Conservation (phyloP, 345 rosid genomes). For the Limnanthes douglasii region DNA sequence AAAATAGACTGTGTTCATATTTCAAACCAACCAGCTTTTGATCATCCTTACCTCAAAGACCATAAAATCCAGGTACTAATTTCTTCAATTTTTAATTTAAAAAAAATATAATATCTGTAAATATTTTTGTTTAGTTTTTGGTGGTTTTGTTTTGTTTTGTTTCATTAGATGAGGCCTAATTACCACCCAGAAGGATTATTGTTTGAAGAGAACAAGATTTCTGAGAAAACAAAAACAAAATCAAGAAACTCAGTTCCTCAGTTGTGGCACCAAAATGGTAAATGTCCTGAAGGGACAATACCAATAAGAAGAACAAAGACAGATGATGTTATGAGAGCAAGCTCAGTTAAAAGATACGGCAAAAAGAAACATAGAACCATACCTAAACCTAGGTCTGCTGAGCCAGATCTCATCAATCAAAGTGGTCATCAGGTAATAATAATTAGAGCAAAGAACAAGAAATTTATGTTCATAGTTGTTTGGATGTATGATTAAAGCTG, state of each 20-base stretch:
- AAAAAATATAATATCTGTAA: neutral
- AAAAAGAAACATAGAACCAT: conserved; percentile 69
- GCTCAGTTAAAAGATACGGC: conserved; percentile 89
- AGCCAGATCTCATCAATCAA: conserved; percentile 64
- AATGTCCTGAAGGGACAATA: conserved; percentile 62
- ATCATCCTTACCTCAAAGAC: conserved; percentile 89
- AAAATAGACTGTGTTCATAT: conserved; percentile 76
- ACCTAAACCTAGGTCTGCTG: conserved; percentile 83
- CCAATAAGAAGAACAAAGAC: conserved; percentile 81
- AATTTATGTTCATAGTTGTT: too few relatives aligned
- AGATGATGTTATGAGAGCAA: conserved; percentile 87
- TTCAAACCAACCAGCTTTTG: conserved; percentile 88
- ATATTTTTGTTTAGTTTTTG: neutral
- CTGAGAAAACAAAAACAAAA: conserved; percentile 27
- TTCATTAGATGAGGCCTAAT: conserved; percentile 64
- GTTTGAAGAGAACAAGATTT: conserved; percentile 57
- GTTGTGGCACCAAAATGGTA: conserved; percentile 71
- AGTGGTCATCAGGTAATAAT: conserved; percentile 82
- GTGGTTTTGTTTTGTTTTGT: conserved; percentile 1
- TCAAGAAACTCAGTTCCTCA: conserved; percentile 47
- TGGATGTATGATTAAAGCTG: too few relatives aligned
- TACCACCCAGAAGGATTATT: conserved; percentile 83
- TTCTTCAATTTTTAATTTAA: neutral
- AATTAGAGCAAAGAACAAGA: too few relatives aligned
- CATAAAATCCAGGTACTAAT: conserved; percentile 79